These are phyloP conservation scores for Populus hybrid DNA, from an alignment of 441 rosid species.

Conservation along the genomic window DNA sequence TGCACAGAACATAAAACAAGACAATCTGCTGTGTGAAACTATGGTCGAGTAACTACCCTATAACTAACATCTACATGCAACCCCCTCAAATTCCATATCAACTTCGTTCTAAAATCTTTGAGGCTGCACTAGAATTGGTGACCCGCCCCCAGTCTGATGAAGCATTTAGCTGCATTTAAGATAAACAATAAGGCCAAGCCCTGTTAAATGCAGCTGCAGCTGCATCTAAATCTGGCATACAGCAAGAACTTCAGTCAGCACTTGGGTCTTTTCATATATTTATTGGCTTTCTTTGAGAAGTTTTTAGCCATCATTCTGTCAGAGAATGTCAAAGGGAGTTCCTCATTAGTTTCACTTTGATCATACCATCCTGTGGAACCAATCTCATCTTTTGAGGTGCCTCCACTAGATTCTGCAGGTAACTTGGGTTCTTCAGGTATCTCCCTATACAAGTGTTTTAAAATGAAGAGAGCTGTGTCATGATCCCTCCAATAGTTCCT, in stretches of 20 bases:
- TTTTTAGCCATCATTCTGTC: slow-evolving; percentile 38
- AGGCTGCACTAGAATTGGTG: background rate
- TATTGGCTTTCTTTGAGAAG: slow-evolving; percentile 64
- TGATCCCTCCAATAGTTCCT: slow-evolving; percentile 96
- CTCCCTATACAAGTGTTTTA: slow-evolving; percentile 72
- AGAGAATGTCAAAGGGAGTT: slow-evolving; percentile 79
- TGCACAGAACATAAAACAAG: background rate
- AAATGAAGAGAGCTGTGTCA: slow-evolving; percentile 89
- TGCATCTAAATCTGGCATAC: background rate
- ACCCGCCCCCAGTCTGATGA: background rate
- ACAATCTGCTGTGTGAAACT: background rate
- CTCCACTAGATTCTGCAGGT: slow-evolving; percentile 20
- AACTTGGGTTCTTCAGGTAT: slow-evolving; percentile 57
- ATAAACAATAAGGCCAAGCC: background rate
- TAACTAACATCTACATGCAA: background rate
- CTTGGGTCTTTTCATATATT: slow-evolving; percentile 29
- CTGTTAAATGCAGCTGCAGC: background rate
- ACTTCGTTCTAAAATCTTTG: background rate
- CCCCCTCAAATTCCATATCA: background rate
- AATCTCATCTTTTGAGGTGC: slow-evolving; percentile 32
- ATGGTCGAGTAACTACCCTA: background rate
- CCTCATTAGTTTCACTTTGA: slow-evolving; percentile 49
- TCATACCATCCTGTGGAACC: slow-evolving; percentile 43
- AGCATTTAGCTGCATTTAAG: background rate
- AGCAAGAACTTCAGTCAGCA: background rate